Evolutionary conservation across 2,329 filamentous ascomycete species (phyloP).

Genomic region (Colletotrichum sp.): DNA sequence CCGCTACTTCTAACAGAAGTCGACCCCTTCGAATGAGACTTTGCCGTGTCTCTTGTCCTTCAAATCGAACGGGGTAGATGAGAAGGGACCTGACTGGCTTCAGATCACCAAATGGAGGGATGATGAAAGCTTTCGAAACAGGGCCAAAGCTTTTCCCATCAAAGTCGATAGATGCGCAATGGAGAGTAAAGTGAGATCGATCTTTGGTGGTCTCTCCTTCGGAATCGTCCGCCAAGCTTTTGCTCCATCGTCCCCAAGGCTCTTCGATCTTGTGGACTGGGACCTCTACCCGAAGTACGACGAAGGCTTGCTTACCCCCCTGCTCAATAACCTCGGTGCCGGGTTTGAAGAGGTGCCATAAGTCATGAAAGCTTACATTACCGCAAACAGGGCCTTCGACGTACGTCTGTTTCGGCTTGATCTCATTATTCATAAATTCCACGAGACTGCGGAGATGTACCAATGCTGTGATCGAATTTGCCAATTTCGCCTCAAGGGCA

Average conservation of each 20-base stretch:
- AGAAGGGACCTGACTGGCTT: accelerated
- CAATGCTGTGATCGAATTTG: too few species aligned
- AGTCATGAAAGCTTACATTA: not conserved
- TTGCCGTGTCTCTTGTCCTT: accelerated
- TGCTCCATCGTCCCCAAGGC: not conserved
- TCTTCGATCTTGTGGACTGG: not conserved
- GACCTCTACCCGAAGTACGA: accelerated
- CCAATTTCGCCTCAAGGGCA: too few species aligned
- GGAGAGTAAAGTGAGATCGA: accelerated
- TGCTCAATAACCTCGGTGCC: not conserved
- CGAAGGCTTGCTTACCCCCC: not conserved
- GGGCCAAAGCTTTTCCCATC: not conserved
- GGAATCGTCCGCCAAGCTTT: accelerated
- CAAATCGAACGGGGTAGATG: accelerated
- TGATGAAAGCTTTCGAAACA: not conserved
- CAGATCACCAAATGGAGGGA: not conserved
- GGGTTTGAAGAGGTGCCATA: not conserved
- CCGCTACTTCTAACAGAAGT: not conserved
- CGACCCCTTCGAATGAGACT: accelerated
- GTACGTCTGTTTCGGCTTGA: not conserved
- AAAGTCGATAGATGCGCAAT: not conserved
- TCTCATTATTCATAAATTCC: accelerated
- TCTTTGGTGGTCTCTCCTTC: accelerated
- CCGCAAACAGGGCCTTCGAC: too few species aligned
- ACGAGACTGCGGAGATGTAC: accelerated